phyloP scores from a whole-genome alignment of 768 basidiomycete genomes.

The Leucosporidium yakuticum region DNA sequence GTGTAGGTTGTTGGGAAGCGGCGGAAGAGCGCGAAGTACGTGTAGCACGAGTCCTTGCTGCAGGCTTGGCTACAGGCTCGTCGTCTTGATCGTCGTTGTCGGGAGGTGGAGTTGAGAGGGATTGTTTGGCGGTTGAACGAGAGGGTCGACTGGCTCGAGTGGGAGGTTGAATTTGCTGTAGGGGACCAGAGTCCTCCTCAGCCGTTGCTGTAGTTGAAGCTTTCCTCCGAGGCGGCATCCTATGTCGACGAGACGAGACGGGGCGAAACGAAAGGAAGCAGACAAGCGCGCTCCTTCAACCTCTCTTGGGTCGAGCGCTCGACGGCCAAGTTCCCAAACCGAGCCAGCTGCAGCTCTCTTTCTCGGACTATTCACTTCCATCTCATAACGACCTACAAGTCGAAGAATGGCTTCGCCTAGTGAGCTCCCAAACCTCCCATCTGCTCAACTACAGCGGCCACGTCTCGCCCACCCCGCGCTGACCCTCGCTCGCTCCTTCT shows the following conservation, averaged over 20 bases:
- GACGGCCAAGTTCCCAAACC: too few relatives aligned
- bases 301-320: too few relatives aligned
- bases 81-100: not conserved
- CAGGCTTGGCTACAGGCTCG: not conserved
- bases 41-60: not conserved
- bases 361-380: too few relatives aligned
- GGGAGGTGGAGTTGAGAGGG: not conserved
- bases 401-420: conserved; percentile 2
- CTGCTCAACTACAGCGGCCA: too few relatives aligned
- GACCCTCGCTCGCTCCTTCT: too few relatives aligned
- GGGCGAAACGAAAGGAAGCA: not conserved
- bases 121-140: conserved; percentile 1
- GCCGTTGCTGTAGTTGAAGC: not conserved
- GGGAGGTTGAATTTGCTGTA: not conserved
- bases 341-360: too few relatives aligned
- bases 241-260: not conserved
- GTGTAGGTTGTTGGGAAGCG: not conserved
- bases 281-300: not conserved
- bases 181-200: not conserved
- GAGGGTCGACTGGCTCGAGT: not conserved
- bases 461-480: too few relatives aligned
- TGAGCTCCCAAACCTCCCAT: not conserved
- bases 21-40: not conserved
- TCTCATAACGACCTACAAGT: not conserved
- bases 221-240: not conserved